Evolutionary conservation across 768 basidiomycete genomes (phyloP), one percentile per base, ranked within the genome.

Genomic region (Mycena rosella): DNA sequence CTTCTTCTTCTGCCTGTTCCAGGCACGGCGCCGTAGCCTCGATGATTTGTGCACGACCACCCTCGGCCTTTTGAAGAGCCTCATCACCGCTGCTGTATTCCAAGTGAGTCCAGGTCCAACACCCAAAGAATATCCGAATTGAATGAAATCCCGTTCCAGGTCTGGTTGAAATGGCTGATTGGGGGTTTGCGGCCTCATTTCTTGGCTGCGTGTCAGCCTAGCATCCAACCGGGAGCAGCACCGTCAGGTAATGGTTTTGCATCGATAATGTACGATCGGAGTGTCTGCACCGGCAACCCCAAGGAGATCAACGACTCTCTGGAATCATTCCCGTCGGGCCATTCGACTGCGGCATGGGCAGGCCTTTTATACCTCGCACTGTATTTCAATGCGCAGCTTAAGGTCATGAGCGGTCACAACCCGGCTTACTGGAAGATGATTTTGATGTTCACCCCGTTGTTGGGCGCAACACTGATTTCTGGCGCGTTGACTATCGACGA

Each of bases 351-450:
- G 13, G 86, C 84, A 1, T 88, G 86, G 79, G 88, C 86, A 2
- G 87, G 86, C 0, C 76, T 87, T n/a, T 77, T 87, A 26, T 86
- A 78, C 72, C 78, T 87, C 20, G 70, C 81, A 3, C 74, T 83
- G 13, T 84, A 83, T 68, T 79, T 88, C 74, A 86, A 88, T 66
- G 85, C 85, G 7, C 86, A 88, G 70, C 80, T 90, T 66, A 89
- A 89, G 74, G 82, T 87, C 63, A 86, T 87, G 77, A 78, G 84
- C 30, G 86, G 87, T n/a, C 84, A 87, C 75, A 86, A 87, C 65
- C 85, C 87, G 2, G 86, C 86, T 40, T 89, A 88, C 75, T 89
- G 88, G 88, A 89, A 89, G 75, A 86, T 87, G 84, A 77, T 89
- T 65, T 69, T 88, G 26, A 82, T 88, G 69, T 85, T 89, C 63